These are phyloP conservation scores for Ustulina deusta DNA, from an alignment of 2,329 filamentous ascomycete genomes.

Conservation along the genomic window DNA sequence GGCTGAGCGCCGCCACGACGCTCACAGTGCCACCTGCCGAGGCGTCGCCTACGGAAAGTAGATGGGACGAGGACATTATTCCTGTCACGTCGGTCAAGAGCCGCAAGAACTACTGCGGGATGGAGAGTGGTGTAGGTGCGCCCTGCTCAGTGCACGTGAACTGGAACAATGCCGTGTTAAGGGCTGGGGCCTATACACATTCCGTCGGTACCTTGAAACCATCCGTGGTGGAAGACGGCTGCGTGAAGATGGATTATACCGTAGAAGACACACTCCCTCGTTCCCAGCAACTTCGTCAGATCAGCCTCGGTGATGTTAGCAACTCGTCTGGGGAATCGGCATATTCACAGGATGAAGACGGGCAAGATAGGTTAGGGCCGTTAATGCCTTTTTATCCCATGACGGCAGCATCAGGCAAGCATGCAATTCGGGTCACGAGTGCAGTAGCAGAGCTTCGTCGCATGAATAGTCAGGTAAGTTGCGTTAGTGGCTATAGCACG, in stretches of 20 bases:
- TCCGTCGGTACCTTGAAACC: neutral
- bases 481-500: slow-evolving; percentile 59
- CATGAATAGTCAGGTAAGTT: slow-evolving; percentile 67
- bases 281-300: slow-evolving; percentile 18
- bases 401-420: slow-evolving; percentile 21
- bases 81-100: neutral
- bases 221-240: neutral
- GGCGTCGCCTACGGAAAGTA: slow-evolving; percentile 6
- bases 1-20: slow-evolving; percentile 33
- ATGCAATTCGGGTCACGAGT: slow-evolving; percentile 51
- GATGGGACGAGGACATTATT: slow-evolving; percentile 19
- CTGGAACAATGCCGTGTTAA: slow-evolving; percentile 8
- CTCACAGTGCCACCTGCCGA: slow-evolving; percentile 33
- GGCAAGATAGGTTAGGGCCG: slow-evolving; percentile 30
- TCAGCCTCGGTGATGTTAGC: slow-evolving; percentile 27
- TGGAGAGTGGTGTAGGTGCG: neutral
- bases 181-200: slow-evolving; percentile 10
- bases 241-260: neutral
- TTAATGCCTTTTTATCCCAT: slow-evolving; percentile 15
- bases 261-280: slow-evolving; percentile 10
- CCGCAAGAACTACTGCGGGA: neutral
- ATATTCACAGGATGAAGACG: slow-evolving; percentile 41
- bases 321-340: slow-evolving; percentile 26
- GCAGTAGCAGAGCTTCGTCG: slow-evolving; percentile 65
- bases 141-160: neutral